Percentiles rank a stretch among this genome's conserved stretches.
phyloP scores from a whole-genome alignment of 2,329 filamentous ascomycete genomes.

The Fusarium sp. region DNA sequence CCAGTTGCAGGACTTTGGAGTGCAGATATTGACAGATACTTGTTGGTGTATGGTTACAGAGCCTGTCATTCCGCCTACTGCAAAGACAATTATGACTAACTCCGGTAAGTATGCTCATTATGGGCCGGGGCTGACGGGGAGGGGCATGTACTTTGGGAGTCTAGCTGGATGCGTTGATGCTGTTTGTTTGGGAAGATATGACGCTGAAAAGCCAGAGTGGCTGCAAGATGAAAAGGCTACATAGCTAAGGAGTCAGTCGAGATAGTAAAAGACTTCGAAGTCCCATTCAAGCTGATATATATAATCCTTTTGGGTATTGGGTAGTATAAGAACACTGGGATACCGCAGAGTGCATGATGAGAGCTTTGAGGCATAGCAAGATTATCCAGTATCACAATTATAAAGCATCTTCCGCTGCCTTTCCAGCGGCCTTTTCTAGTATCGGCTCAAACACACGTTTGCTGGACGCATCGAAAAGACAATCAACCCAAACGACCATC shows the following conservation, averaged over 20 bases:
- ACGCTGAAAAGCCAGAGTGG: constrained; percentile 11
- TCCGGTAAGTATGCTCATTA: constrained; percentile 38
- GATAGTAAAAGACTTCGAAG: too few relatives aligned
- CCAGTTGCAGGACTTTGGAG: constrained; percentile 11
- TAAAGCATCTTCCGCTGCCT: background rate
- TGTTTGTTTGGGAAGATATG: constrained; percentile 27
- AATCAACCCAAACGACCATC: constrained; percentile 32
- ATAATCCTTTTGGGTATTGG: too few relatives aligned
- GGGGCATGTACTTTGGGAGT: constrained; percentile 41
- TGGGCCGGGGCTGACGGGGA: constrained; percentile 25
- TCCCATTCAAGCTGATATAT: too few relatives aligned
- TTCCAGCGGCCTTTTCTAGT: background rate
- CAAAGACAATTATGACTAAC: constrained; percentile 29
- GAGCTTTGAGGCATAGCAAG: too few relatives aligned
- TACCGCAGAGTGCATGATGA: too few relatives aligned
- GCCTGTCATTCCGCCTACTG: constrained; percentile 10
- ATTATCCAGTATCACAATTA: background rate
- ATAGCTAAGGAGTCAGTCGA: background rate
- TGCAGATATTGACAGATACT: constrained; percentile 26
- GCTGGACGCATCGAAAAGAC: constrained; percentile 1
- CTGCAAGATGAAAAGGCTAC: background rate
- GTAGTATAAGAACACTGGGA: too few relatives aligned
- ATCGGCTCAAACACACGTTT: background rate
- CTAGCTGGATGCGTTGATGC: constrained; percentile 39
- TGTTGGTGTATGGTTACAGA: constrained; percentile 35